Percentiles rank a stretch among this genome's conserved stretches.
Evolutionary conservation across 345 rosid genomes (phyloP).

Genomic region (Salix purpurea): DNA sequence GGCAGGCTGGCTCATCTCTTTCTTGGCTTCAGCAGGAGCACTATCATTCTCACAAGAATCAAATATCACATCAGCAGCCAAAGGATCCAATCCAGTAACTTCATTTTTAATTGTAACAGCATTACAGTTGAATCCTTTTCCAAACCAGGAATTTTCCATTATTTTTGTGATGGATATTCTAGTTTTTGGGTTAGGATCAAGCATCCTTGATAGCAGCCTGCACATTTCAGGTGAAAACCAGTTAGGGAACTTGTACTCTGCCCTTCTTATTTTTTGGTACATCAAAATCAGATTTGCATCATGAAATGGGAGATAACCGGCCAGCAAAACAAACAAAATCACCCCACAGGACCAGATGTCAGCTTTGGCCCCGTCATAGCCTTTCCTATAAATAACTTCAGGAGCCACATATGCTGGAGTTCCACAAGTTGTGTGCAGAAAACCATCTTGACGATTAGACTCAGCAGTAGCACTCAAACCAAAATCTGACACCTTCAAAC

Average conservation of each 20-base stretch:
- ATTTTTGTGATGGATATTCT: slow-evolving; percentile 13
- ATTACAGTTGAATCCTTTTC: background rate
- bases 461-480: slow-evolving; percentile 9
- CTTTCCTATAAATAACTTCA: slow-evolving; percentile 11
- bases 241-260: slow-evolving; percentile 12
- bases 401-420: slow-evolving; percentile 13
- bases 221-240: slow-evolving; percentile 15
- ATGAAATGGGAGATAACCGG: slow-evolving; percentile 18
- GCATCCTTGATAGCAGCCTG: slow-evolving; percentile 13
- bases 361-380: slow-evolving; percentile 17
- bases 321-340: slow-evolving; percentile 21
- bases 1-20: slow-evolving; percentile 4
- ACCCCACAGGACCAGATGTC: slow-evolving; percentile 26
- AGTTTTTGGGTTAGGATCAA: slow-evolving; percentile 4
- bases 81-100: background rate
- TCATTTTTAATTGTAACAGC: background rate
- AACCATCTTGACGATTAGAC: slow-evolving; percentile 2
- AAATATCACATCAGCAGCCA: background rate
- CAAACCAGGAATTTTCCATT: slow-evolving; percentile 14
- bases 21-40: background rate
- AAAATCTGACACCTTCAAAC: slow-evolving; percentile 10
- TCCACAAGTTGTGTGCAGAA: slow-evolving; percentile 19
- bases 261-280: slow-evolving; percentile 17
- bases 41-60: background rate
- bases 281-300: slow-evolving; percentile 12